phyloP scores from a whole-genome alignment of 345 rosid genomes.

The Carallia brachiata region DNA sequence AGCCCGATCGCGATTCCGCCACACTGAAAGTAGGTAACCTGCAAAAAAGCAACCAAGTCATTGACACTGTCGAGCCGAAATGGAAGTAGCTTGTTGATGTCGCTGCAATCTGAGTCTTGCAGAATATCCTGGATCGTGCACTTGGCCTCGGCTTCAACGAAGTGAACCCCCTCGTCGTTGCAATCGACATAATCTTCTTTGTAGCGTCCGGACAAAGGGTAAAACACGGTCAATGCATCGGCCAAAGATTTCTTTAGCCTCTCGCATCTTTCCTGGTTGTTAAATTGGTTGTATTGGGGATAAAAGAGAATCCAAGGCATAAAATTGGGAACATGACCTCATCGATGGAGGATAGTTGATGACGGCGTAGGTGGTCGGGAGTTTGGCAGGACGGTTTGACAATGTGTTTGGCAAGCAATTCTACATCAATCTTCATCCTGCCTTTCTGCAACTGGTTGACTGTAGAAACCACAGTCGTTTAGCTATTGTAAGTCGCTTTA shows the following conservation, averaged over 20 bases:
- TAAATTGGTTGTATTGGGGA: background rate
- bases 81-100: no score
- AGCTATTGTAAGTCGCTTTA: no score
- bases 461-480: no score
- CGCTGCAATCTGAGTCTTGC: no score
- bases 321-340: background rate
- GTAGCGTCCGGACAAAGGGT: background rate
- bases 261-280: background rate
- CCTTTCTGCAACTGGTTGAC: background rate
- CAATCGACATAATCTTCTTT: background rate
- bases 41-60: no score
- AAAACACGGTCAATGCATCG: no score
- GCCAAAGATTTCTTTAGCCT: conserved; percentile 35
- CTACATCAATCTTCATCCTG: background rate
- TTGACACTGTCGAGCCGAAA: no score
- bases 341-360: background rate
- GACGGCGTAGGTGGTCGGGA: background rate
- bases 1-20: no score
- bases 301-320: background rate
- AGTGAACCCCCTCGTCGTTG: no score
- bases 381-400: background rate
- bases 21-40: no score
- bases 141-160: no score
- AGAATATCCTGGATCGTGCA: no score
- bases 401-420: background rate